Evolutionary conservation across 805 yeast species (phyloP).

Genomic region (Candida jianshihensis): DNA sequence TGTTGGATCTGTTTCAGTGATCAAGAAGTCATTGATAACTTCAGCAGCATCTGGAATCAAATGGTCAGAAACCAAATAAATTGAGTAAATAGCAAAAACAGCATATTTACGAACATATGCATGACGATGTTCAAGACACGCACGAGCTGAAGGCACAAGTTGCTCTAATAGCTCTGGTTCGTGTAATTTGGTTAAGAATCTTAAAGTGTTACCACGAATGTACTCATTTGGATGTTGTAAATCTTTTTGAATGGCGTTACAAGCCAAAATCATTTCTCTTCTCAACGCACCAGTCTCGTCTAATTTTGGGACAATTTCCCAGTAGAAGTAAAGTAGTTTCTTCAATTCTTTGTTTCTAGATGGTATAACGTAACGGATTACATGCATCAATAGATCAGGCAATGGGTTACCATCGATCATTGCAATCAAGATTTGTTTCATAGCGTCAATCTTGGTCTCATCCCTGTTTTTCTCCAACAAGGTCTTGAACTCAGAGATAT

Average conservation of each 20-base stretch:
- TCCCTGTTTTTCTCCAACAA: slow-evolving; percentile 85
- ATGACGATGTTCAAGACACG: slow-evolving; percentile 91
- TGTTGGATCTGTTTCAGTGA: slow-evolving; percentile 82
- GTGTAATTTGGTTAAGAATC: slow-evolving; percentile 83
- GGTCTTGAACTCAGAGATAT: slow-evolving; percentile 66
- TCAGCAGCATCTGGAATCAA: slow-evolving; percentile 95
- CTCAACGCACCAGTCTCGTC: slow-evolving; percentile 85
- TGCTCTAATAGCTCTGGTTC: slow-evolving; percentile 95
- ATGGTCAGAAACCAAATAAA: slow-evolving; percentile 76
- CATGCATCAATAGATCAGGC: slow-evolving; percentile 93
- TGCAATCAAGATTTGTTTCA: slow-evolving; percentile 78
- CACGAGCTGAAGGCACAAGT: slow-evolving; percentile 85
- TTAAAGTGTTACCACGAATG: slow-evolving; percentile 89
- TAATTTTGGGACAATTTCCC: slow-evolving; percentile 96
- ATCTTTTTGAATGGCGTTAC: slow-evolving; percentile 96
- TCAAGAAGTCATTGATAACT: slow-evolving; percentile 63
- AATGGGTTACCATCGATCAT: slow-evolving; percentile 90
- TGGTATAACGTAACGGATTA: slow-evolving; percentile 96
- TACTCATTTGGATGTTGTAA: slow-evolving; percentile 97
- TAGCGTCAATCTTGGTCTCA: slow-evolving; percentile 78
- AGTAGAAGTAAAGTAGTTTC: slow-evolving; percentile 87
- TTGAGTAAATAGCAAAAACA: slow-evolving; percentile 80
- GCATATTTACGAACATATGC: slow-evolving; percentile 98
- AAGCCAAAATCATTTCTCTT: slow-evolving; percentile 97
- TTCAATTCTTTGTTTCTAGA: slow-evolving; percentile 85